These are phyloP conservation scores for Fusarium coicis DNA, from an alignment of 2,329 filamentous ascomycete species.

Conservation along the genomic window DNA sequence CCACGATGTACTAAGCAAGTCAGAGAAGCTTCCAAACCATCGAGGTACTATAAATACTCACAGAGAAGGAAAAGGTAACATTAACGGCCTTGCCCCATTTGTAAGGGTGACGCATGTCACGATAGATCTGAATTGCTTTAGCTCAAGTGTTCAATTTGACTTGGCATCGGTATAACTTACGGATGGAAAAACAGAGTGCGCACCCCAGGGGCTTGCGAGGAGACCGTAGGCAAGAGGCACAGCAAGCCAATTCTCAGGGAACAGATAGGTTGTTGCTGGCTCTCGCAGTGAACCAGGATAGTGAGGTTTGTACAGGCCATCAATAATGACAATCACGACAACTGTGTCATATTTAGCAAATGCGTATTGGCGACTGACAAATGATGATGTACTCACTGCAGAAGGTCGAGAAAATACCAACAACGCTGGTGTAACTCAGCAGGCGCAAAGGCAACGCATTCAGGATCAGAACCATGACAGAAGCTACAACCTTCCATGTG, in stretches of 20 bases:
- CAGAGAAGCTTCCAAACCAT: neutral
- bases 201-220: slow-evolving; percentile 80
- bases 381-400: slow-evolving; percentile 72
- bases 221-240: slow-evolving; percentile 90
- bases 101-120: slow-evolving; percentile 77
- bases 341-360: slow-evolving; percentile 61
- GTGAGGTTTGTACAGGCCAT: slow-evolving; percentile 85
- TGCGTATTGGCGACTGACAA: neutral
- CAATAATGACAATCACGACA: slow-evolving; percentile 82
- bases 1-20: slow-evolving; percentile 73
- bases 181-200: slow-evolving; percentile 82
- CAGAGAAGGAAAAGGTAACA: slow-evolving; percentile 86
- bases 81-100: slow-evolving; percentile 82
- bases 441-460: slow-evolving; percentile 86
- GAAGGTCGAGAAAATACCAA: slow-evolving; percentile 92
- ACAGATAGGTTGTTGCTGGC: slow-evolving; percentile 81
- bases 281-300: slow-evolving; percentile 84
- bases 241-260: slow-evolving; percentile 87
- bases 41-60: slow-evolving; percentile 52
- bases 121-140: slow-evolving; percentile 60
- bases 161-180: slow-evolving; percentile 47
- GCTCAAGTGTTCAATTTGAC: neutral
- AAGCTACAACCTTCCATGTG: slow-evolving; percentile 88
- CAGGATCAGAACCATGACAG: slow-evolving; percentile 80
- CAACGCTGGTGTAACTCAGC: slow-evolving; percentile 88